Conservation (phyloP, 2,329 filamentous ascomycete species). For the Fusarium nematophilum region DNA sequence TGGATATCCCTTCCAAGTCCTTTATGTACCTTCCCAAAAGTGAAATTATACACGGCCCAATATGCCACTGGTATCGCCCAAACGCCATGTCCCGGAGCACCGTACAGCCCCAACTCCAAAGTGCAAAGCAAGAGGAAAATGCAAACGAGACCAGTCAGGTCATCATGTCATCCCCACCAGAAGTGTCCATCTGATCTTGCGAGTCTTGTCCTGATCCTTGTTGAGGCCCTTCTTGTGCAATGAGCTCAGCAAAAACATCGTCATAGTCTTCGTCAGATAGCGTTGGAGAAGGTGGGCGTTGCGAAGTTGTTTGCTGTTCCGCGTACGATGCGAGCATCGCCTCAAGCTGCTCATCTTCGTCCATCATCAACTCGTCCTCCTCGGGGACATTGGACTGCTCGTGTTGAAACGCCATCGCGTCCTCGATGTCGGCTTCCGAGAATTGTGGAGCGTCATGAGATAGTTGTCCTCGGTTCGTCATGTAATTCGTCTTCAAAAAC, state of each 20-base stretch:
- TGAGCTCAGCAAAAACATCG: constrained; percentile 64
- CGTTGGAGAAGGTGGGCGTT: constrained; percentile 48
- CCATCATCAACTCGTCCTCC: constrained; percentile 64
- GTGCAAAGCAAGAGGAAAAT: constrained; percentile 8
- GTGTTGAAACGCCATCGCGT: constrained; percentile 55
- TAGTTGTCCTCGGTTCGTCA: constrained; percentile 48
- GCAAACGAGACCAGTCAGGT: constrained; percentile 3
- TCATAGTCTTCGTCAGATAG: constrained; percentile 71
- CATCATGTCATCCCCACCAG: constrained; percentile 45
- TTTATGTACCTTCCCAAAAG: constrained; percentile 44
- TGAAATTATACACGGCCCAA: constrained; percentile 41
- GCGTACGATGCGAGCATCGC: constrained; percentile 64
- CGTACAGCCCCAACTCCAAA: constrained; percentile 36
- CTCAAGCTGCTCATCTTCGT: constrained; percentile 69
- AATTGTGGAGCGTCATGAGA: constrained; percentile 52
- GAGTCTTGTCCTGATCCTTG: constrained; percentile 23
- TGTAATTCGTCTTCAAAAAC: constrained; percentile 52
- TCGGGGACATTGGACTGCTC: constrained; percentile 41
- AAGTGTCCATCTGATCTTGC: constrained; percentile 61
- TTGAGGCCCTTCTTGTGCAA: constrained; percentile 46
- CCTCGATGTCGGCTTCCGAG: constrained; percentile 64
- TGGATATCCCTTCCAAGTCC: constrained; percentile 36
- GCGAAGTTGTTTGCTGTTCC: constrained; percentile 39
- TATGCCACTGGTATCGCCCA: constrained; percentile 32
- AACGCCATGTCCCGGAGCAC: constrained; percentile 34